Base-by-base conservation (phyloP, 2,329 filamentous ascomycete species). In the Bipolaris gigantea region DNA sequence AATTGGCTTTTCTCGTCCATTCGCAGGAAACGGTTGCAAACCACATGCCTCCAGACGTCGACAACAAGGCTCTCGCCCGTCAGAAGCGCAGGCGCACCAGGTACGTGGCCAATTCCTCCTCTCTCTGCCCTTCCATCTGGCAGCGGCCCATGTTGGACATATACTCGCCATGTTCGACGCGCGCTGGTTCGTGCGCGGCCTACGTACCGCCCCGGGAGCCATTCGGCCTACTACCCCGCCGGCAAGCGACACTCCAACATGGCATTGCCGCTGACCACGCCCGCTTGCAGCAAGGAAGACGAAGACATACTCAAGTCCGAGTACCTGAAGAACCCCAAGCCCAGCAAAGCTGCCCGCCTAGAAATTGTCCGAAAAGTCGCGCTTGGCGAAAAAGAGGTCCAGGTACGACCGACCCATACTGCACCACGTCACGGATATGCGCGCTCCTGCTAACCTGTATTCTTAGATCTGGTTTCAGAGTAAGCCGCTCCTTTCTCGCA, bases 371-470 rank as follows among this genome's bases (percentile, higher is more conserved):
- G 85, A 76, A 89, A 87, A 75, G 92, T 97, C 57, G 89, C 90
- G 21, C 82, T 97, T 60, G 93, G 90, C 63, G 92, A 97, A 78
- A 97, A 96, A 75, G 92, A 97, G 79, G 91, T 97, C 34, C 93
- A 97, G 86, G 93, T 96, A 79, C 75, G 87, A 75, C 53, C 75
- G 87, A 75, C 53, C 54, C 46, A 59, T 41, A 57, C 53, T 55
- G 34, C 48, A 57, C 56, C 60, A 64, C 62, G 66, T 71, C 66
- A 66, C 64, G 55, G 58, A 59, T 55, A 56, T 44, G 60, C 60
- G 70, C 60, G 60, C 58, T 54, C 57, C 63, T 62, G 63, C 66
- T 75, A 69, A 76, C 39, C 32, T 48, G 13, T 23, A 39, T 54
- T 34, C 40, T 39, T 63, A 97, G 93, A 96, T 97, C 66, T 97